Evolutionary conservation across 2,329 filamentous ascomycete species (phyloP), one percentile per base, ranked within the genome.

Genomic region (Trichoderma gracile): DNA sequence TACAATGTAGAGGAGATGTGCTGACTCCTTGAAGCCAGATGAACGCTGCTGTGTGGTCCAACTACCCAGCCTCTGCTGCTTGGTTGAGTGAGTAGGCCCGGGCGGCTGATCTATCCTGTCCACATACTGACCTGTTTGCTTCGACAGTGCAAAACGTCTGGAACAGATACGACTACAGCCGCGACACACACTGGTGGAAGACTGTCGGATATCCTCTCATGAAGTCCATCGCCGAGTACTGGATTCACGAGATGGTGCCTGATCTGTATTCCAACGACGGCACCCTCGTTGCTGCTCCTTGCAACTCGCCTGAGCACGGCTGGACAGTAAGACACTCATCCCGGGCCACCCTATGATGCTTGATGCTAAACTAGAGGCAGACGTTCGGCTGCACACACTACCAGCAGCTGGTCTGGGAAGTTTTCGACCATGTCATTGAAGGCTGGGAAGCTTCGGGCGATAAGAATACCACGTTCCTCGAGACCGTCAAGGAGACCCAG

Each of bases 291-390:
- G 83, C 82, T 1, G 85, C 84, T 67, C 84, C 84, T 0, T 87
- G 84, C 71, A 85, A 82, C 63, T 84, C 81, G n/a, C 82, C 84
- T 1, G 84, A 87, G 70, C 82, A 83, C 45, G 84, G 84, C 0
- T 78, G 79, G 1, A 81, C 79, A n/a, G 58, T 61, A 53, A 23
- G 58, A 6, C 12, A 4, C 33, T 38, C 33, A 12, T 4, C 3
- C 12, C 3, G 14, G 1, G 30, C 30, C 14, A 4, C 2, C 1
- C 1, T 38, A 3, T 38, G 12, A 38, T 14, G 33, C 33, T 45
- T 23, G 15, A 10, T n/a, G 9, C 9, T 23, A 1, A 40, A 2
- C 14, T 10, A 3, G 12, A 2, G 17, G 0, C 5, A 14, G 5
- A 84, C 82, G 0, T 85, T 85, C 61, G 82, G 77, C 8, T 85